Evolutionary conservation across 805 yeast species (phyloP).

Genomic region (Starmerella etchellsii): DNA sequence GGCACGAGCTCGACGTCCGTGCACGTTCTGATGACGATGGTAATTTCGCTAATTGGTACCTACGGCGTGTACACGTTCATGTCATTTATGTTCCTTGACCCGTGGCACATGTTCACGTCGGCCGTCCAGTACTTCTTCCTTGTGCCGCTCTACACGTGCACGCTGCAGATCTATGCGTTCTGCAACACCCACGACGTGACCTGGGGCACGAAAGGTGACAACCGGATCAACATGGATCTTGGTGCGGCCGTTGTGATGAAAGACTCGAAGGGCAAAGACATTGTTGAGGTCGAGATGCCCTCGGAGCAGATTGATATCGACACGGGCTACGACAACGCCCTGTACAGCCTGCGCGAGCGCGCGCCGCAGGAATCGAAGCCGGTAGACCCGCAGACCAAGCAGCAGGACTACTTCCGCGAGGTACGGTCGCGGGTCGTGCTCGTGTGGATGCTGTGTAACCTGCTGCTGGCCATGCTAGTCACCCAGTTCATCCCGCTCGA

Average conservation of each 20-base stretch:
- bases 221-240: conserved; percentile 50
- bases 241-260: conserved; percentile 76
- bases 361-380: conserved; percentile 42
- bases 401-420: conserved; percentile 84
- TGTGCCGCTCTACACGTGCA: conserved; percentile 83
- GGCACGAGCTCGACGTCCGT: conserved; percentile 28
- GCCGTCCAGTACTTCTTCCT: conserved; percentile 77
- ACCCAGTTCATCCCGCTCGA: conserved; percentile 67
- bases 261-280: conserved; percentile 63
- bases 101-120: conserved; percentile 90
- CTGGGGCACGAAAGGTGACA: conserved; percentile 98
- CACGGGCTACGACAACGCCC: conserved; percentile 63
- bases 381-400: conserved; percentile 28
- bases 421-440: conserved; percentile 92
- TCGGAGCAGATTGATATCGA: conserved; percentile 64
- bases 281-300: conserved; percentile 66
- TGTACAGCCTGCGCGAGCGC: conserved; percentile 58
- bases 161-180: conserved; percentile 88
- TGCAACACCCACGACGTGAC: conserved; percentile 97
- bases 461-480: conserved; percentile 73
- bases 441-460: conserved; percentile 78
- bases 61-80: conserved; percentile 77
- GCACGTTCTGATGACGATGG: conserved; percentile 44
- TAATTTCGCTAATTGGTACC: conserved; percentile 76
- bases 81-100: conserved; percentile 79